Base-by-base conservation (phyloP, 345 rosid genomes). In the Lepidium aucheri region DNA sequence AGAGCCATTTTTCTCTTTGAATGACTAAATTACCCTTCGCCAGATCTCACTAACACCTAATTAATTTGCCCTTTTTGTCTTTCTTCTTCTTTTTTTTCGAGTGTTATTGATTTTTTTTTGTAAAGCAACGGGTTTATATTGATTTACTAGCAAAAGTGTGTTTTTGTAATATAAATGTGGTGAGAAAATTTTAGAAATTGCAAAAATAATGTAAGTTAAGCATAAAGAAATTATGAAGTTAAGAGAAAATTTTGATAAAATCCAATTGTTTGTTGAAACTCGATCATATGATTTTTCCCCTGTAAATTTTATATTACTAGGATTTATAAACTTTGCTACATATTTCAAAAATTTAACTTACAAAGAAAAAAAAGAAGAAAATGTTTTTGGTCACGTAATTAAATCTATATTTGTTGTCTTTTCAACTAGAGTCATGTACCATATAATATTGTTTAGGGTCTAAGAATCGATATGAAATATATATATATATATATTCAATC, bases 1-100 rank as follows among this genome's bases (percentile, higher is more conserved):
- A 40, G 91, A 88, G 62, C 80, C 89, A 8, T 90, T 80, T 73
- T 64, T 74, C 43, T 82, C 85, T 85, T 79, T 82, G 13, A 66
- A 73, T 74, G 77, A 74, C 46, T 74, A 67, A 73, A 73, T 7
- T 46, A 52, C 58, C 41, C 59, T 38, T 26, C 0, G 49, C 20
- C 6, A 4, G 10, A 42, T 32, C 69, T 72, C 63, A 55, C 74
- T 60, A 74, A 74, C 77, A 36, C 68, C 51, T 36, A 8, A 60
- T 67, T 66, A 18, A 11, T 36, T 59, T 22, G 3, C 58, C 18
- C 9, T 57, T 58, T 24, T 2, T 24, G 26, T 24, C 26, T 24
- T 66, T n/a, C 39, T 32, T 45, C 5, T 35, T 39, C 13, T 15
- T 39, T 9, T 39, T 6, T 9, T 5, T 74, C 49, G 64, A 54